phyloP scores from a whole-genome alignment of 306 rosid genomes.

The Canavalia gladiata region DNA sequence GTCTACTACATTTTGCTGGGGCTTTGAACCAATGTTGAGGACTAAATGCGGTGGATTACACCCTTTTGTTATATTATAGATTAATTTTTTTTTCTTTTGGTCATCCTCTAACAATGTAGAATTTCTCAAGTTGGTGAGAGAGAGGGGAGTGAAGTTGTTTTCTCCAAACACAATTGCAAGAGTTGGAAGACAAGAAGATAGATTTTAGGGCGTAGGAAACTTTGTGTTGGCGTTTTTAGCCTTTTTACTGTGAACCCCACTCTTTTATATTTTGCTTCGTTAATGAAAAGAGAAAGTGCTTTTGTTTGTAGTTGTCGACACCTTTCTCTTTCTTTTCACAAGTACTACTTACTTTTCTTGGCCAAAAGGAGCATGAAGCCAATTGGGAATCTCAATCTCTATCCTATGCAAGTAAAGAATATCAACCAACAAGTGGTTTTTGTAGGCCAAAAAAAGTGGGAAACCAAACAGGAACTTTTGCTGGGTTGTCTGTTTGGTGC shows the following conservation, averaged over 20 bases:
- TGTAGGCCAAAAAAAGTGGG: constrained; percentile 42
- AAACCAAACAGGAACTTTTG: constrained; percentile 47
- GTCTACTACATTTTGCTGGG: constrained; percentile 87
- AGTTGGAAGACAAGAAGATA: not conserved
- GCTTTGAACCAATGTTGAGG: constrained; percentile 58
- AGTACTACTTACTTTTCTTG: not conserved
- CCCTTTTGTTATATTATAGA: constrained; percentile 38
- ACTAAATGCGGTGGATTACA: constrained; percentile 46
- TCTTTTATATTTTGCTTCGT: constrained; percentile 32
- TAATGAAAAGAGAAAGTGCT: constrained; percentile 51
- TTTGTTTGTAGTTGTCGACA: constrained; percentile 45
- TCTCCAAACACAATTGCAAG: constrained; percentile 10
- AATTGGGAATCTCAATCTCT: constrained; percentile 59
- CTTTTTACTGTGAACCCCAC: constrained; percentile 43
- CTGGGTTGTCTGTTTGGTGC: constrained; percentile 49
- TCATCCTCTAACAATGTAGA: constrained; percentile 63
- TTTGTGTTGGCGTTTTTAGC: constrained; percentile 43
- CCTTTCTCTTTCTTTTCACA: constrained; percentile 21
- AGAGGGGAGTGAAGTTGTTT: constrained; percentile 25
- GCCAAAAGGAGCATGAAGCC: constrained; percentile 41
- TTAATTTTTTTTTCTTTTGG: constrained; percentile 47
- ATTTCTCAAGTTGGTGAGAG: constrained; percentile 33
- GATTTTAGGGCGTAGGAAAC: constrained; percentile 12
- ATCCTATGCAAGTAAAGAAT: constrained; percentile 23
- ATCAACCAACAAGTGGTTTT: constrained; percentile 2